Base-by-base conservation (phyloP, 257 asterid genomes). In the Eustoma russellianum region DNA sequence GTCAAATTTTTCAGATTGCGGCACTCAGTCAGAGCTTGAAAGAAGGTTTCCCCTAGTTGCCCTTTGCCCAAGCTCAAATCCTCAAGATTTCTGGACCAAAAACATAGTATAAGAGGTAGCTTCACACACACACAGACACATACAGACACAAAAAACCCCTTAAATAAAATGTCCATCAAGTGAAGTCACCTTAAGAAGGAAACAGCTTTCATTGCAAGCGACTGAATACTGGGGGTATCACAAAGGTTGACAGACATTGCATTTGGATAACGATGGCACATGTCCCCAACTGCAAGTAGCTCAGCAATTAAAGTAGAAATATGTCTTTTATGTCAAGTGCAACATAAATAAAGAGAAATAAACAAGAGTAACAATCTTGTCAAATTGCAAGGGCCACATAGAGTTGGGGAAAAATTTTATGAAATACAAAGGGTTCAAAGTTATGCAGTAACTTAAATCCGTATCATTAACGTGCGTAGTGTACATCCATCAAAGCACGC, bases 1-100 rank as follows among this genome's bases (percentile, higher is more conserved):
- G 83, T 83, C 77, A 92, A 88, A 70, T 74, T 85, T 77, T 67
- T 88, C 84, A 92, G 66, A 79, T 66, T 63, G 62, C 63, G 88
- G 77, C 94, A 85, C 43, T 83, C 90, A 35, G 89, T 64, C 60
- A 92, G 62, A 24, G 84, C 85, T 56, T 76, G 87, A 71, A 88
- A 92, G 77, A 92, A 88, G 13, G 66, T 50, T 67, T 92, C 99
- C n/a, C 82, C 90, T 57, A 88, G 59, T 73, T 73, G 94, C 53
- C 97, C 99, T 75, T 78, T 88, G 60, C 99, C 97, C 79, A 92
- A 76, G 58, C 83, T 81, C 69, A 92, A 74, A 64, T 66, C 77
- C 83, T 92, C 95, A 33, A 92, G 95, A 68, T 85, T 85, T 70
- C 99, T 92, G 91, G 40, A 50, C 59, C 56, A 53, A 53, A 61